Percentiles rank a stretch among this genome's conserved stretches.
These are phyloP conservation scores for Pholiota molesta DNA, from an alignment of 768 basidiomycete genomes.

Conservation along the genomic window DNA sequence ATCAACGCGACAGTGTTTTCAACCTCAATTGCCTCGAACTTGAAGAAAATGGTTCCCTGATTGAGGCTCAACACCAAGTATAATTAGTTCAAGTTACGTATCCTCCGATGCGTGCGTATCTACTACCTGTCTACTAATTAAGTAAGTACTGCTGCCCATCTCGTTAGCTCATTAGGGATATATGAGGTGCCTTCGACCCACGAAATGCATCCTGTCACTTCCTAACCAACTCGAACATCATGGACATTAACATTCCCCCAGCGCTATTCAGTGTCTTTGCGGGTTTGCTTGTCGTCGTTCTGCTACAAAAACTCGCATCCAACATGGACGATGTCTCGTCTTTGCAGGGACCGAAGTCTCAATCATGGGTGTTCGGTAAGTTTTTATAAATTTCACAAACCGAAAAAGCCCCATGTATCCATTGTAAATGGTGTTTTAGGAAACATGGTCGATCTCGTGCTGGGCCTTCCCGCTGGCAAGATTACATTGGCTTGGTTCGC, in stretches of 20 bases:
- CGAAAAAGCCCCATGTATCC: background rate
- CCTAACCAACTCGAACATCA: background rate
- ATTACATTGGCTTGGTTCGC: background rate
- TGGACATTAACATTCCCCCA: background rate
- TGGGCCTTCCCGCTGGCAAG: slow-evolving; percentile 3
- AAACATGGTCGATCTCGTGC: slow-evolving; percentile 4
- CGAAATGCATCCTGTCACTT: background rate
- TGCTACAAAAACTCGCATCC: background rate
- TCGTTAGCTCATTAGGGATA: no score
- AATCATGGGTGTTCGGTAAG: background rate
- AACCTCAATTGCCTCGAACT: no score
- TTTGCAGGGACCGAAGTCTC: background rate
- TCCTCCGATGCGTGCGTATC: no score
- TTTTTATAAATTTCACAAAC: background rate
- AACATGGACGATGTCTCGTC: background rate
- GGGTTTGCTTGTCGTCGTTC: background rate
- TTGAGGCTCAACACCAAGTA: no score
- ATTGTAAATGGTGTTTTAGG: background rate
- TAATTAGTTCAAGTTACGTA: no score
- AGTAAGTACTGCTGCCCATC: no score
- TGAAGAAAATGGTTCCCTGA: no score
- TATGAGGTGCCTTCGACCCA: no score
- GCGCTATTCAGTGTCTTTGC: background rate
- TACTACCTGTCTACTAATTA: no score
- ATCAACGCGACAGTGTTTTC: no score